These are phyloP conservation scores for Vaccinium corymbosum DNA, from an alignment of 148 eudicot species.

Conservation along the genomic window DNA sequence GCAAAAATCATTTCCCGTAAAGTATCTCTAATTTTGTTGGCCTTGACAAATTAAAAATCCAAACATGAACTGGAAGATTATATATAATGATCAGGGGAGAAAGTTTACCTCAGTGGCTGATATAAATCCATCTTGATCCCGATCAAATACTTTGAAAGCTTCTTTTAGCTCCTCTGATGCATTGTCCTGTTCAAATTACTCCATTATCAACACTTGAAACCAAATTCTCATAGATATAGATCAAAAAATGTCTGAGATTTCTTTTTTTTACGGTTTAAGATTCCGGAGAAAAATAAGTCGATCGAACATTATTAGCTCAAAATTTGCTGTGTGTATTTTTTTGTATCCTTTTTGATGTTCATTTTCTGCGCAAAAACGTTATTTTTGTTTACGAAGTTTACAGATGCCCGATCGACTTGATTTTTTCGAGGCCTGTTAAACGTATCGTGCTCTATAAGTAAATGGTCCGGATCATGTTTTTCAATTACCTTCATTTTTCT, in stretches of 20 bases:
- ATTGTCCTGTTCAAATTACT: slow-evolving; percentile 26
- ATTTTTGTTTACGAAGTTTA: no score
- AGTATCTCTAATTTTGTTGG: neutral
- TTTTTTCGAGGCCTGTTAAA: no score
- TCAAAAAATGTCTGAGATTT: neutral
- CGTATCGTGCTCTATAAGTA: no score
- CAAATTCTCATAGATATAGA: neutral
- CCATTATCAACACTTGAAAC: neutral
- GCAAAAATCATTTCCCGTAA: no score
- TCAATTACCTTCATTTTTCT: slow-evolving; percentile 35
- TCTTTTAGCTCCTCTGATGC: slow-evolving; percentile 42
- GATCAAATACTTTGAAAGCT: slow-evolving; percentile 55
- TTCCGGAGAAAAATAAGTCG: no score
- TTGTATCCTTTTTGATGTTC: no score
- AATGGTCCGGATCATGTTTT: no score
- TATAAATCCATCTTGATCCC: slow-evolving; percentile 57
- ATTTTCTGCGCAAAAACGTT: no score
- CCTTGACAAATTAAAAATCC: neutral
- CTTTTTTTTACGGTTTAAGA: neutral
- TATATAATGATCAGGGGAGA: neutral
- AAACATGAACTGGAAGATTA: neutral
- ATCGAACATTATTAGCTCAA: no score
- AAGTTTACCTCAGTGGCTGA: slow-evolving; percentile 40
- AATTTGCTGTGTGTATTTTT: no score
- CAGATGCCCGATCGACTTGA: no score